Base-by-base conservation (phyloP, 192 early-diverging fungal species). In the Spizellomyces sp. region DNA sequence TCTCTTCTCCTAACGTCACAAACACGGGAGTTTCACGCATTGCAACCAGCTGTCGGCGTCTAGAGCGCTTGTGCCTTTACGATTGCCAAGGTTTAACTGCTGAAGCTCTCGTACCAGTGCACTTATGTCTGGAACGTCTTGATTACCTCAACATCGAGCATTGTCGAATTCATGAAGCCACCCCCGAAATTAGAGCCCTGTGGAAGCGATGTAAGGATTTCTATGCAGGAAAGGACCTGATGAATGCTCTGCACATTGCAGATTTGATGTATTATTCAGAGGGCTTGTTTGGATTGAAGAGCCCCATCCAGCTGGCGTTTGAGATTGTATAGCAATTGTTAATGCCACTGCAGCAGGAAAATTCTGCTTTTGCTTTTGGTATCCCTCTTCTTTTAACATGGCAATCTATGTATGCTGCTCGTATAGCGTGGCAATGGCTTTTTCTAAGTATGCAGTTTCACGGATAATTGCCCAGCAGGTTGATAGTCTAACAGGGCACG, bases 81-180 rank as follows among this genome's bases (percentile, higher is more conserved):
- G 70, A 72, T 27, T 72, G 70, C 50, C 46, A 47, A 12, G 62
- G 36, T 10, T 8, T 64, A 10, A 72, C 62, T 8, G 21, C 61
- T n/a, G 59, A 62, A 17, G 70, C 62, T 0, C 44, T 72, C 2
- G 45, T 36, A 6, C 36, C 62, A 6, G 70, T 72, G 6, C 48
- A 50, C 5, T 15, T 6, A 5, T 22, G 27, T 12, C 42, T 72
- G 46, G 47, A 41, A 0, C 47, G 56, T 12, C 62, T 72, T 15
- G 70, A 72, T n/a, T 72, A 72, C 54, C 46, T 72, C 17, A 72
- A 72, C 62, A 72, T 72, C 50, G 62, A 63, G 52, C 62, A 64
- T 9, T 72, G 70, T 43, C n/a, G 41, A 12, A 56, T 72, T 50
- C 6, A 12, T 27, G 70, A 72, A 22, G 70, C 70, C 12, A 72